Evolutionary conservation across 1,284 basidiomycete species (phyloP).

Genomic region (Cutaneotrichosporon daszewskae): DNA sequence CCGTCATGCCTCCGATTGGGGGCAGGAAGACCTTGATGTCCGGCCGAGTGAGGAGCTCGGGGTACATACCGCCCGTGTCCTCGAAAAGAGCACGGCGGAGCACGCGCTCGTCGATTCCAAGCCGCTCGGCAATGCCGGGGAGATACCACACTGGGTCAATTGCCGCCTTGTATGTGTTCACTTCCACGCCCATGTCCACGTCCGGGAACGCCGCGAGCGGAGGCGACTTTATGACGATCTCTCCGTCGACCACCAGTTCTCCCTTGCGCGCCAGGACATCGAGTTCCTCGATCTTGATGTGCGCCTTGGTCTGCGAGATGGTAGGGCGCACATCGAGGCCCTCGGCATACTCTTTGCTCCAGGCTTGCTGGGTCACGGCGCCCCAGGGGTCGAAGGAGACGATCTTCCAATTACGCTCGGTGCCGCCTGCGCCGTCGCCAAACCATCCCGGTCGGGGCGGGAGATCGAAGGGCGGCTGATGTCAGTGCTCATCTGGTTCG

Average conservation of each 20-base stretch:
- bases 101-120: constrained; percentile 77
- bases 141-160: constrained; percentile 93
- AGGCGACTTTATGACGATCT: constrained; percentile 61
- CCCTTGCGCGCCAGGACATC: constrained; percentile 72
- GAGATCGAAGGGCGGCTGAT: constrained; percentile 69
- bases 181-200: constrained; percentile 75
- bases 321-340: constrained; percentile 79
- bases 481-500: not conserved
- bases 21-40: constrained; percentile 94
- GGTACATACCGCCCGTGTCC: constrained; percentile 89
- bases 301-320: constrained; percentile 76
- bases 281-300: constrained; percentile 60
- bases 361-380: constrained; percentile 77
- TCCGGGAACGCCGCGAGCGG: constrained; percentile 45
- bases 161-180: constrained; percentile 61
- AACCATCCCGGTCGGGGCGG: constrained; percentile 77
- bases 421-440: constrained; percentile 49
- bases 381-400: constrained; percentile 94
- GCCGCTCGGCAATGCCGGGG: constrained; percentile 83
- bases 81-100: constrained; percentile 78
- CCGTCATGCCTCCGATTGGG: constrained; percentile 84
- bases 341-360: constrained; percentile 60
- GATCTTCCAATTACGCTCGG: constrained; percentile 57
- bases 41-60: constrained; percentile 88
- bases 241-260: constrained; percentile 71